These are phyloP conservation scores for Anacardium occidentale DNA, from an alignment of 345 rosid genomes.

Conservation along the genomic window DNA sequence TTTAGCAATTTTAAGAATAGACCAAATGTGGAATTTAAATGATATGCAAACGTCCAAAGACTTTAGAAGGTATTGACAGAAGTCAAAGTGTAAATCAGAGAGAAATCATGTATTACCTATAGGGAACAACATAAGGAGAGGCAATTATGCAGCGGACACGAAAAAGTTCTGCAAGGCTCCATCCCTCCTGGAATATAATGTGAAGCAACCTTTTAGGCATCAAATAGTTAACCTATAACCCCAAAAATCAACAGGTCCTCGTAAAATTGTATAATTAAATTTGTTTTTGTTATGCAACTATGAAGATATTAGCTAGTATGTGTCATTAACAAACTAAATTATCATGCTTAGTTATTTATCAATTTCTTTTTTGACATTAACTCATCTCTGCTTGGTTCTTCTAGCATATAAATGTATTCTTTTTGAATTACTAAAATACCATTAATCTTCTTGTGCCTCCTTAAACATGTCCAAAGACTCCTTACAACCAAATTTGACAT, in stretches of 20 bases:
- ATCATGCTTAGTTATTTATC: not conserved
- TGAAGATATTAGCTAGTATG: not conserved
- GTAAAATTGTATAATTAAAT: not conserved
- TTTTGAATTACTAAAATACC: not conserved
- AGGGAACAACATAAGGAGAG: constrained; percentile 94
- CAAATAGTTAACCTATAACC: not conserved
- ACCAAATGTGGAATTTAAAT: too few relatives aligned
- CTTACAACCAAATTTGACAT: not conserved
- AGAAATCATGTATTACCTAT: constrained; percentile 50
- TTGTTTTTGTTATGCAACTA: not conserved
- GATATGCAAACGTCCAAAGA: not conserved
- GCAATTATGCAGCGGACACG: constrained; percentile 65
- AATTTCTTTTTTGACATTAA: not conserved
- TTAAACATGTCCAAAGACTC: not conserved
- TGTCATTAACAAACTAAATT: not conserved
- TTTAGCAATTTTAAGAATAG: not conserved
- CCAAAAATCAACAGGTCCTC: constrained; percentile 2
- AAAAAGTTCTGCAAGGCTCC: constrained; percentile 90
- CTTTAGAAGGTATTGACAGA: not conserved
- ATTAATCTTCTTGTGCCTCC: not conserved
- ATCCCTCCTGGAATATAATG: constrained; percentile 66
- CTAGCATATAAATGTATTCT: not conserved
- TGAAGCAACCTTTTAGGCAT: constrained; percentile 11
- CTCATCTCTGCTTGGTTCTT: not conserved
- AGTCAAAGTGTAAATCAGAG: not conserved